Conservation (phyloP, 208 protist genomes). For the Trypanosoma conorhini region DNA sequence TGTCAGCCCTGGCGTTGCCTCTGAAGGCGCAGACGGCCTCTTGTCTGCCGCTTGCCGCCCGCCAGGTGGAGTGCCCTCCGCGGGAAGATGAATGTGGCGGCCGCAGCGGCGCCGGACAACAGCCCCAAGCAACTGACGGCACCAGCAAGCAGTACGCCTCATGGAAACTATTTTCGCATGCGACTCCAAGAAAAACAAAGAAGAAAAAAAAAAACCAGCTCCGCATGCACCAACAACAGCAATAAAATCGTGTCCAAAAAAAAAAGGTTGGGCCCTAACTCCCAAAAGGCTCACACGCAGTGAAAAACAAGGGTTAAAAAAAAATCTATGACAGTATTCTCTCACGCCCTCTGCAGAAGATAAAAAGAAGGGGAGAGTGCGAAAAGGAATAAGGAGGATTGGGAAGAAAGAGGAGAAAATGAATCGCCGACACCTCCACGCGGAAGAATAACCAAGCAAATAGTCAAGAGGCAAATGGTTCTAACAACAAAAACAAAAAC, state of each 20-base stretch:
- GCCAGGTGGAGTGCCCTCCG: not conserved
- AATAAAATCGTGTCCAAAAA: not conserved
- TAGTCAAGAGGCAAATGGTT: no score
- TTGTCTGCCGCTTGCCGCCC: not conserved
- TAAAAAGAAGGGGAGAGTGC: no score
- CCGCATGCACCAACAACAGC: not conserved
- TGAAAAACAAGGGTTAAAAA: no score
- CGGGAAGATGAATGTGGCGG: not conserved
- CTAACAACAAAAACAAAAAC: not conserved
- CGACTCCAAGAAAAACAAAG: not conserved
- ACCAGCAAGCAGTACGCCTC: slow-evolving; percentile 6
- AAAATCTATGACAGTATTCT: no score
- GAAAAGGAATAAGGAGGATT: no score
- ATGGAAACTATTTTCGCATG: not conserved
- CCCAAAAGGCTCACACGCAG: not conserved
- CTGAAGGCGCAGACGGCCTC: not conserved
- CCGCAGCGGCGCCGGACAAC: not conserved
- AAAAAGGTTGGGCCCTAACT: not conserved
- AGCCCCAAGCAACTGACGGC: not conserved
- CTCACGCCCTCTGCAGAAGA: not conserved
- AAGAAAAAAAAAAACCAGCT: not conserved
- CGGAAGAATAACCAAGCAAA: no score
- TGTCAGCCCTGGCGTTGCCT: not conserved
- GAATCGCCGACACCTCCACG: not conserved
- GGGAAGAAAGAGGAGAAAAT: not conserved